phyloP scores from a whole-genome alignment of 2,329 filamentous ascomycete species.

The Colletotrichum aenigma region DNA sequence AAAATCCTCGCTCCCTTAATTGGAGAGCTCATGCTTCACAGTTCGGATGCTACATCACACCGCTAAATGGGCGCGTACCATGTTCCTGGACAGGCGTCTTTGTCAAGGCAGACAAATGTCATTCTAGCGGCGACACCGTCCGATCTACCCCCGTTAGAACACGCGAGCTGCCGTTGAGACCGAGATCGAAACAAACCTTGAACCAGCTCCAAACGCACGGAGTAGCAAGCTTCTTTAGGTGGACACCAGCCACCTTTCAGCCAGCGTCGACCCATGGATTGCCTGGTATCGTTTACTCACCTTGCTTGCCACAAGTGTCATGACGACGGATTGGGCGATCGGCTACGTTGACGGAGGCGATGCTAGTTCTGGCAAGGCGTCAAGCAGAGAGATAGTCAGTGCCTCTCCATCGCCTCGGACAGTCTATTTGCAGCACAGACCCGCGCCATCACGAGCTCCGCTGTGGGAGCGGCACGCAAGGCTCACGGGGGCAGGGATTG shows the following conservation, averaged over 20 bases:
- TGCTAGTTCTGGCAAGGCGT: background rate
- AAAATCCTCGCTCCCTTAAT: background rate
- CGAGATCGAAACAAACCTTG: constrained; percentile 17
- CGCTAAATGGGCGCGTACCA: background rate
- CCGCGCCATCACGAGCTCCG: background rate
- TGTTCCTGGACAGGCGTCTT: background rate
- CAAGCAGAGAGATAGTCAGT: background rate
- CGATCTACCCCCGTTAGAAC: constrained; percentile 6
- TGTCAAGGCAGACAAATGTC: background rate
- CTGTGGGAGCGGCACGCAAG: background rate
- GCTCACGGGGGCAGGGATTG: background rate
- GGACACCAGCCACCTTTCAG: background rate
- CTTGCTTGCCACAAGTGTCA: background rate
- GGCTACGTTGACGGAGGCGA: background rate
- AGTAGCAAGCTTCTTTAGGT: constrained; percentile 6
- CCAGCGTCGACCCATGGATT: background rate
- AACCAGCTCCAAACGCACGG: constrained; percentile 8
- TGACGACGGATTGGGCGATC: background rate
- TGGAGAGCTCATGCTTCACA: background rate
- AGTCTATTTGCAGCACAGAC: background rate
- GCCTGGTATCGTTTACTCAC: background rate
- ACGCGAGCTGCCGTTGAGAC: constrained; percentile 11
- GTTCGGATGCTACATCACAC: constrained; percentile 4
- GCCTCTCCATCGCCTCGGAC: background rate
- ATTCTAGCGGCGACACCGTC: constrained; percentile 6